phyloP scores from a whole-genome alignment of 495 filamentous ascomycete species.

The Aspergillus panamensis region DNA sequence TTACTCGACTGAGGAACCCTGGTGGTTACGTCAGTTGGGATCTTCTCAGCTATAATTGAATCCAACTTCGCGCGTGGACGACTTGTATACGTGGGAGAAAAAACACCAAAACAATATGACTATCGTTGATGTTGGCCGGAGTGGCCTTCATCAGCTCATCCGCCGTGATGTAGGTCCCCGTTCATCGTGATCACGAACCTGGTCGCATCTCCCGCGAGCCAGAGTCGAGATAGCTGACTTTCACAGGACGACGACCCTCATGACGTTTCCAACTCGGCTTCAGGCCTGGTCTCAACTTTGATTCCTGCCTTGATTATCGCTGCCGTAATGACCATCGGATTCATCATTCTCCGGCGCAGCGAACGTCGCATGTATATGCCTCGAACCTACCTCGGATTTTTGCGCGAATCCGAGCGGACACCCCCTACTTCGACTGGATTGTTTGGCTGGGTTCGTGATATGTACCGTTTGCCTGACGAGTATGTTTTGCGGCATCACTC shows the following conservation, averaged over 20 bases:
- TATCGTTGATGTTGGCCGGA: conserved; percentile 22
- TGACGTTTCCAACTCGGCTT: conserved; percentile 44
- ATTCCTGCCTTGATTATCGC: conserved; percentile 65
- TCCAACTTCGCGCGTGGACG: too few relatives aligned
- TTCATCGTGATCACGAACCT: neutral
- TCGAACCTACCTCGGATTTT: conserved; percentile 75
- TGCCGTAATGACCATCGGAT: conserved; percentile 60
- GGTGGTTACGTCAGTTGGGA: neutral
- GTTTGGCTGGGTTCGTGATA: conserved; percentile 71
- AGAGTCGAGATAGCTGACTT: conserved; percentile 16
- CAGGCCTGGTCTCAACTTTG: conserved; percentile 66
- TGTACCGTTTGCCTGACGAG: conserved; percentile 76
- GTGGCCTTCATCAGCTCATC: conserved; percentile 27
- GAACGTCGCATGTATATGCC: conserved; percentile 81
- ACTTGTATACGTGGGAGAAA: neutral
- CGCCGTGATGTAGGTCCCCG: conserved; percentile 25
- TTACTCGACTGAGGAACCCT: neutral
- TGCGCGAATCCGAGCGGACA: conserved; percentile 65
- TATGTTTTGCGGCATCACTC: conserved; percentile 86
- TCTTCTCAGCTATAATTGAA: too few relatives aligned
- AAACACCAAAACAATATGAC: conserved; percentile 25
- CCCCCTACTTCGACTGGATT: conserved; percentile 64
- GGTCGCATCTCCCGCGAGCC: neutral
- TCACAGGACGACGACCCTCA: conserved; percentile 23
- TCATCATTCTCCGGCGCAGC: conserved; percentile 70